Evolutionary conservation across 768 basidiomycete species (phyloP), one percentile per base, ranked within the genome.

Genomic region (Boletus barrowsii): DNA sequence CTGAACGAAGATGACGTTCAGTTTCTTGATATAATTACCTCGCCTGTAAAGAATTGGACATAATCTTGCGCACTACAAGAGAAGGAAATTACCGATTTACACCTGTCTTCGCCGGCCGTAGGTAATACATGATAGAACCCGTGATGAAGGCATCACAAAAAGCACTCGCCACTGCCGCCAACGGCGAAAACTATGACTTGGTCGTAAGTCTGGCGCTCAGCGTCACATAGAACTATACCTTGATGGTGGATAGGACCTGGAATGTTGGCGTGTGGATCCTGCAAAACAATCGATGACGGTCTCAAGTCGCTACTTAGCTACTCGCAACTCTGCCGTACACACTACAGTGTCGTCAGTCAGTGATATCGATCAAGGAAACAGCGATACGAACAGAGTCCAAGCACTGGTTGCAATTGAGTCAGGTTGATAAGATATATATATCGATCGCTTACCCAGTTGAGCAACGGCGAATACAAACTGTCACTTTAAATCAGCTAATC

Each of bases 121-220:
- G 14, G 33, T 10, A 41, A 45, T 54, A 62, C 0, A 48, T 32
- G n/a, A 66, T 39, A 11, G 59, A 57, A 13, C 5, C 3, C 2
- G 62, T 66, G 50, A 68, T 66, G 45, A 53, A 5, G 14, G 42
- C 45, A 49, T 66, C 64, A 26, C 66, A 68, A 18, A 56, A 2
- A 18, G 66, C 57, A n/a, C 62, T 58, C 10, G 60, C 42, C 18
- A 67, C 2, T 15, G 56, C 49, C 8, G 49, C 37, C 22, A 57
- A 10, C 22, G 57, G 44, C 33, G 32, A 7, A 39, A 26, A 55
- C 66, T 67, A 39, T 5, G 14, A 4, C 9, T 17, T 3, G 3
- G 14, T 42, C 10, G 22, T 47, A 15, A 51, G 33, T 17, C 22
- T 22, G 43, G 26, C 13, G 20, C 14, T 5, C 3, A 3, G 10